Conservation (phyloP, 225 moss, liverwort and hornwort species). For the Bryum argenteum region DNA sequence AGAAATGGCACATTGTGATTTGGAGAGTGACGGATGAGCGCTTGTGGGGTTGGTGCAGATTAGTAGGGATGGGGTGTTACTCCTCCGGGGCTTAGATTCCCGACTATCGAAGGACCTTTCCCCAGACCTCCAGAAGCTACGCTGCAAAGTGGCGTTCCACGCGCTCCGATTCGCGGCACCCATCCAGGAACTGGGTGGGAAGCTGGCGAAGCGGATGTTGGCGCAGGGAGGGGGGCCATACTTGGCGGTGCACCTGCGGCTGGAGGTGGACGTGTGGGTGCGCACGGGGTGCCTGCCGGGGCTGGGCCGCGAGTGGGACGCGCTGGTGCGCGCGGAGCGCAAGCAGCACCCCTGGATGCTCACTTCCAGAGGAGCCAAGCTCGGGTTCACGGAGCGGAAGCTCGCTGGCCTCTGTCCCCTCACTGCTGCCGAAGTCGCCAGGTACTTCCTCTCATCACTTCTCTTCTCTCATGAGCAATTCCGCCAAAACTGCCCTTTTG, state of each 20-base stretch:
- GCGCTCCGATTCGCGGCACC: slow-evolving; percentile 50
- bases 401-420: slow-evolving; percentile 61
- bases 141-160: slow-evolving; percentile 63
- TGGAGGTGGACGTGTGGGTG: slow-evolving; percentile 70
- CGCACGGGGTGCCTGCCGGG: slow-evolving; percentile 67
- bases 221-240: slow-evolving; percentile 32
- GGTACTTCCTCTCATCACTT: slow-evolving; percentile 13
- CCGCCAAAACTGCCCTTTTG: too few species aligned
- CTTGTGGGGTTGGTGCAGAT: slow-evolving; percentile 26
- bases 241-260: slow-evolving; percentile 49
- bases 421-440: slow-evolving; percentile 55
- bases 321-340: slow-evolving; percentile 34
- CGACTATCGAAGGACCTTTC: slow-evolving; percentile 57
- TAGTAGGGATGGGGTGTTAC: slow-evolving; percentile 48
- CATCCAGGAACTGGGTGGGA: slow-evolving; percentile 43
- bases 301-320: slow-evolving; percentile 44
- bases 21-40: too few species aligned
- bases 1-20: too few species aligned
- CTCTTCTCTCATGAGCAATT: too few species aligned
- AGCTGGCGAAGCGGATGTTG: slow-evolving; percentile 51
- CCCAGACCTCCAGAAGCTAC: slow-evolving; percentile 55
- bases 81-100: slow-evolving; percentile 59
- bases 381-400: slow-evolving; percentile 46
- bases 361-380: slow-evolving; percentile 43
- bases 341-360: slow-evolving; percentile 50